Evolutionary conservation across 2,329 filamentous ascomycete species (phyloP).

Genomic region (Fusarium sp.): DNA sequence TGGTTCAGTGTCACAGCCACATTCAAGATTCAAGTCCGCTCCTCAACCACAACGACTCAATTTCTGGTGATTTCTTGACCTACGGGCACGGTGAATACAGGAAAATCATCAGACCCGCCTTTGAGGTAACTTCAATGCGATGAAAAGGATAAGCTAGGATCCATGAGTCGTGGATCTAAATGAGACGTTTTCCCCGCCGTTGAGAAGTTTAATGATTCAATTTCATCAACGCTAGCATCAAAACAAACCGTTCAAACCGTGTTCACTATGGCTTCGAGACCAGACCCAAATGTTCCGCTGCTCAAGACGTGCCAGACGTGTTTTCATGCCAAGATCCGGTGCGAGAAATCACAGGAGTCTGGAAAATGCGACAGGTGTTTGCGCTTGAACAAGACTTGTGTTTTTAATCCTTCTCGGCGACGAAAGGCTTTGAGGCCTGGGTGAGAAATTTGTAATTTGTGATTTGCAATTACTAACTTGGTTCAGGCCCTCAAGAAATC

Average conservation of each 20-base stretch:
- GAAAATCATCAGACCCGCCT: background rate
- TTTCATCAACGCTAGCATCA: background rate
- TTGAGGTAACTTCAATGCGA: background rate
- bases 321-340: conserved; percentile 49
- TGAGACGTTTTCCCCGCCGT: conserved; percentile 11
- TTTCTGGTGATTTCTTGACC: background rate
- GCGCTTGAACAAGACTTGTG: conserved; percentile 45
- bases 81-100: conserved; percentile 3
- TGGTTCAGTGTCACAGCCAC: conserved; percentile 10
- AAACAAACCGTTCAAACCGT: background rate
- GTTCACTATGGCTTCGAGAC: conserved; percentile 19
- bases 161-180: conserved; percentile 5
- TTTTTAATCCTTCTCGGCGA: conserved; percentile 45
- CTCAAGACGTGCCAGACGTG: conserved; percentile 49
- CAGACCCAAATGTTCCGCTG: conserved; percentile 15
- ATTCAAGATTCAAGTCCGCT: conserved; percentile 6
- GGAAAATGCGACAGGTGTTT: conserved; percentile 46
- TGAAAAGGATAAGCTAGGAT: background rate
- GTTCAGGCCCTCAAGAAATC: conserved; percentile 17
- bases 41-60: background rate
- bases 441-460: background rate
- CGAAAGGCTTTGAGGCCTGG: conserved; percentile 34
- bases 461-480: background rate
- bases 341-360: conserved; percentile 47
- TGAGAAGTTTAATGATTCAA: conserved; percentile 2